phyloP scores from a whole-genome alignment of 768 basidiomycete species.

The Leucocoprinus sp. region DNA sequence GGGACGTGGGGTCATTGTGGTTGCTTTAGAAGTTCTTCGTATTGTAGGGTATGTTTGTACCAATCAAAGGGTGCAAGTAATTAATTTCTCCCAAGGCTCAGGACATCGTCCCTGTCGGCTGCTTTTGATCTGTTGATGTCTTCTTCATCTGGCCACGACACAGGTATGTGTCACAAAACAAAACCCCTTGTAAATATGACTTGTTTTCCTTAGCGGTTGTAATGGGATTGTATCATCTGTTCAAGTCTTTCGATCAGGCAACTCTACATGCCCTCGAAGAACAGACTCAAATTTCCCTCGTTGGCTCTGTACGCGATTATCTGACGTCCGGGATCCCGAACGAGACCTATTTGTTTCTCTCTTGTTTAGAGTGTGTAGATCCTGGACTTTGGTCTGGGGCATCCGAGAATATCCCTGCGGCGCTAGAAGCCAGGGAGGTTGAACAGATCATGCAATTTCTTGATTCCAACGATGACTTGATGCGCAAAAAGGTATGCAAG shows the following conservation, averaged over 20 bases:
- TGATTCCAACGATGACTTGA: conserved; percentile 46
- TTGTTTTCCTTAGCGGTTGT: conserved; percentile 19
- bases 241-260: conserved; percentile 23
- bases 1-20: not conserved
- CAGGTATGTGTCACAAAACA: not conserved
- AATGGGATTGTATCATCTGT: conserved; percentile 29
- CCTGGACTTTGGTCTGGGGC: conserved; percentile 65
- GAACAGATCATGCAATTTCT: conserved; percentile 62
- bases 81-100: not conserved
- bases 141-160: not conserved
- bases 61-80: not conserved
- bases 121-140: conserved; percentile 2
- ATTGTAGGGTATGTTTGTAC: conserved; percentile 2
- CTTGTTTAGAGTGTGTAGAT: conserved; percentile 52
- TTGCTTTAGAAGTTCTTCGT: not conserved
- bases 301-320: conserved; percentile 46
- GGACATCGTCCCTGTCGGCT: conserved; percentile 1
- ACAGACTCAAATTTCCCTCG: conserved; percentile 24
- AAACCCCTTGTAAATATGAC: not conserved
- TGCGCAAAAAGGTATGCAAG: conserved; percentile 46
- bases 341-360: conserved; percentile 58
- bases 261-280: conserved; percentile 20
- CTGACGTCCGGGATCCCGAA: conserved; percentile 50
- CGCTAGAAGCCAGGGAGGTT: conserved; percentile 68
- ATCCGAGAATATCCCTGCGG: conserved; percentile 34